These are phyloP conservation scores for Mortierella sp. DNA, from an alignment of 371 early-diverging fungal species.

Conservation along the genomic window DNA sequence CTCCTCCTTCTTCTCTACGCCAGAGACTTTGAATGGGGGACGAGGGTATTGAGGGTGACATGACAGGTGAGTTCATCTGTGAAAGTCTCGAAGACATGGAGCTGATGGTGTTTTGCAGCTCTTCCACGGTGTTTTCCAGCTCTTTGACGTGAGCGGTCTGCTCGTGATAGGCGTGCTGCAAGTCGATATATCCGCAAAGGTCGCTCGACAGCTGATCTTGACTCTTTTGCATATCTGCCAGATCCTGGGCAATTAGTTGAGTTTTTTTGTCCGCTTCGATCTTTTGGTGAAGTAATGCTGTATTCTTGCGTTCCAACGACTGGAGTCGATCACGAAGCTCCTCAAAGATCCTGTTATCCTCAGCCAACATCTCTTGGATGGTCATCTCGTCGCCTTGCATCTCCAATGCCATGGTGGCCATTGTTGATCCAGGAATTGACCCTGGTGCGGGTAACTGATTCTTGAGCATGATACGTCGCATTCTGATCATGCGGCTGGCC, in stretches of 20 bases:
- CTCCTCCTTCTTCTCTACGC: constrained; percentile 43
- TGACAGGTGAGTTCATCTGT: constrained; percentile 45
- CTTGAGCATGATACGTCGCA: constrained; percentile 52
- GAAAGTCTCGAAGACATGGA: constrained; percentile 42
- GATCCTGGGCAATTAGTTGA: constrained; percentile 36
- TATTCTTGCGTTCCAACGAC: constrained; percentile 46
- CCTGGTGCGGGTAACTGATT: constrained; percentile 53
- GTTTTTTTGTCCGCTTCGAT: constrained; percentile 42
- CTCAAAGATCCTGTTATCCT: constrained; percentile 52
- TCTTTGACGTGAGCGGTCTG: constrained; percentile 40
- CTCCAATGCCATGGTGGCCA: constrained; percentile 58
- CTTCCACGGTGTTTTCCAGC: constrained; percentile 37
- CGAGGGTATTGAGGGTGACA: constrained; percentile 44
- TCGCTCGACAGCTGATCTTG: constrained; percentile 35
- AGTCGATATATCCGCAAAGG: constrained; percentile 23
- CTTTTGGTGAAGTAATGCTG: constrained; percentile 32
- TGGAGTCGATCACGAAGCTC: constrained; percentile 50
- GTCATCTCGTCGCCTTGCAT: constrained; percentile 60
- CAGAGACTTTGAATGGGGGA: constrained; percentile 40
- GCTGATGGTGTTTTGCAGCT: constrained; percentile 40
- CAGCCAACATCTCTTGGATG: constrained; percentile 55
- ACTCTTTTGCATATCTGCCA: constrained; percentile 27
- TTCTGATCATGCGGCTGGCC: constrained; percentile 41
- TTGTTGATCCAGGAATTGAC: constrained; percentile 53
- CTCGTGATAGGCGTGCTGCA: constrained; percentile 33